Percentiles rank a stretch among this genome's conserved stretches.
Conservation (phyloP, 257 asterid species). For the Paraleonurus japonicus region DNA sequence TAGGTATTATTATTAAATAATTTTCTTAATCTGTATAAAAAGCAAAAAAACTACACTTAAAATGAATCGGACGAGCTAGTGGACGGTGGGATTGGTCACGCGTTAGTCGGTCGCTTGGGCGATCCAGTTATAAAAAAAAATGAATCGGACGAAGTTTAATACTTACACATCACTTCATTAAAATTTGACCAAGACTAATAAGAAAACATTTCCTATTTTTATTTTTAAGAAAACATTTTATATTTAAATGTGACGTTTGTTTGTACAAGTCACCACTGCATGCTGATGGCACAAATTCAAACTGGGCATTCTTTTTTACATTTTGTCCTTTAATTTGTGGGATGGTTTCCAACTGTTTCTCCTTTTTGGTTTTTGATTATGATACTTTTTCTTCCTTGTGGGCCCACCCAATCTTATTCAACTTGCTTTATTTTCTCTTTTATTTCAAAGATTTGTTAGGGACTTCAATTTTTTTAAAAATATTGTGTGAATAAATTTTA, state of each 20-base stretch:
- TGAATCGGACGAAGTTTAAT: too few relatives aligned
- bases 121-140: too few relatives aligned
- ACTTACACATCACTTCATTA: background rate
- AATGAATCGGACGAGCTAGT: too few relatives aligned
- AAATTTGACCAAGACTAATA: background rate
- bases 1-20: too few relatives aligned
- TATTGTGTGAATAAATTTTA: too few relatives aligned
- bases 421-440: conserved; percentile 21
- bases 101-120: too few relatives aligned
- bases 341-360: conserved; percentile 45
- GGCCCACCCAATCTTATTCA: conserved; percentile 40
- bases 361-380: conserved; percentile 31
- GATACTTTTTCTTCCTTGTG: conserved; percentile 46
- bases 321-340: conserved; percentile 15
- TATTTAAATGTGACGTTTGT: background rate
- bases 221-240: background rate
- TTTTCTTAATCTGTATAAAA: too few relatives aligned
- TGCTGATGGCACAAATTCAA: conserved; percentile 60
- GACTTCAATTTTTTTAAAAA: too few relatives aligned
- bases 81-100: too few relatives aligned
- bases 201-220: background rate
- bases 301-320: conserved; percentile 31
- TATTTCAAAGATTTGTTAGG: conserved; percentile 24
- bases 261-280: conserved; percentile 8
- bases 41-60: too few relatives aligned